Conservation (phyloP, 768 basidiomycete species). For the Leccinum sublutescens region DNA sequence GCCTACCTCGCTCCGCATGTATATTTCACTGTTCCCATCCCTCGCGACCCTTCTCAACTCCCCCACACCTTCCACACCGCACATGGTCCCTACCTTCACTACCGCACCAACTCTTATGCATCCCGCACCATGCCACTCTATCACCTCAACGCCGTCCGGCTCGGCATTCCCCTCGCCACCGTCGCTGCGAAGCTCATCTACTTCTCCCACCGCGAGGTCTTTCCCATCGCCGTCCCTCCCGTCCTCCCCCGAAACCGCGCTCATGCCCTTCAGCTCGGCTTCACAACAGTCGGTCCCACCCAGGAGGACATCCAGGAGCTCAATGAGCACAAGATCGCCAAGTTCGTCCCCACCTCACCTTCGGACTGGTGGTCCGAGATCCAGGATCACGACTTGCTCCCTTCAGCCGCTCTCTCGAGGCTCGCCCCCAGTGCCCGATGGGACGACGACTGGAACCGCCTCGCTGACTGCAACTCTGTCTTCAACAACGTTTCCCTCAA, state of each 20-base stretch:
- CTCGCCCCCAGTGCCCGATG: constrained; percentile 42
- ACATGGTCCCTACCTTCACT: constrained; percentile 50
- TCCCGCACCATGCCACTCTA: constrained; percentile 34
- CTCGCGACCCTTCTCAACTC: constrained; percentile 11
- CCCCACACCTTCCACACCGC: constrained; percentile 34
- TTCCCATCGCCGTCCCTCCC: constrained; percentile 42
- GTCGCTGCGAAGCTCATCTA: constrained; percentile 63
- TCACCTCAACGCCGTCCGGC: constrained; percentile 27
- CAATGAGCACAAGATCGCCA: constrained; percentile 44
- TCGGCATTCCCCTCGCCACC: constrained; percentile 45
- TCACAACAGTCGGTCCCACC: constrained; percentile 41
- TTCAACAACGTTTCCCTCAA: constrained; percentile 28
- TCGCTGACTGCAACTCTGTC: constrained; percentile 45
- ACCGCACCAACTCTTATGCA: constrained; percentile 31
- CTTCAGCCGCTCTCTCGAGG: constrained; percentile 23
- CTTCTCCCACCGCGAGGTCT: constrained; percentile 54
- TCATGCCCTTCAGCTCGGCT: constrained; percentile 26
- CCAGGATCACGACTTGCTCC: constrained; percentile 18
- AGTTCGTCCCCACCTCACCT: constrained; percentile 18
- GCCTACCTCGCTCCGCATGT: constrained; percentile 59
- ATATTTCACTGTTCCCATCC: constrained; percentile 56
- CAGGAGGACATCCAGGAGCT: constrained; percentile 61
- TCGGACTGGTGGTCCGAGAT: constrained; percentile 27
- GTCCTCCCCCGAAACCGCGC: constrained; percentile 34
- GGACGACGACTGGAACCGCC: constrained; percentile 61